Percentiles rank a stretch among this genome's conserved stretches.
Conservation (phyloP, 2,329 filamentous ascomycete species). For the Huntiella decipiens region DNA sequence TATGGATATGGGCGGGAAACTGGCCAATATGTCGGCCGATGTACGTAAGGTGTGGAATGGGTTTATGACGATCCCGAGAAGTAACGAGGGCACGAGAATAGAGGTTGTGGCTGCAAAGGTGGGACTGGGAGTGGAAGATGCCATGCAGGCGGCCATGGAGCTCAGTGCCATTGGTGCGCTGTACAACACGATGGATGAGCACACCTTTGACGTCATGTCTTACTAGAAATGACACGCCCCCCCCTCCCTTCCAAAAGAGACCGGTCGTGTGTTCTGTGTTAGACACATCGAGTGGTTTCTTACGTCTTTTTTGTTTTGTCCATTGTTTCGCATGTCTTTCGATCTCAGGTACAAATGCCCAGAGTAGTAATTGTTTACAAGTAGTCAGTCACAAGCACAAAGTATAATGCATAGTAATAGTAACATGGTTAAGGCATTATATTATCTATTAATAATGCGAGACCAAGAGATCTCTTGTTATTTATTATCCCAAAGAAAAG, state of each 20-base stretch:
- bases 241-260: too few species aligned
- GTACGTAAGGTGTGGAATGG: slow-evolving; percentile 55
- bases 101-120: slow-evolving; percentile 52
- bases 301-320: too few species aligned
- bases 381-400: too few species aligned
- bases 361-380: too few species aligned
- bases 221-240: slow-evolving; percentile 20
- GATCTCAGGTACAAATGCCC: too few species aligned
- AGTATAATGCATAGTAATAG: too few species aligned
- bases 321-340: too few species aligned
- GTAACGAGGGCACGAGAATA: slow-evolving; percentile 68
- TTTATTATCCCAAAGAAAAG: background rate
- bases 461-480: too few species aligned
- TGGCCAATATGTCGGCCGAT: slow-evolving; percentile 29
- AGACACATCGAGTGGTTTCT: too few species aligned
- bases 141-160: slow-evolving; percentile 64
- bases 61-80: slow-evolving; percentile 46
- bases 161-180: slow-evolving; percentile 54
- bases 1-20: slow-evolving; percentile 16
- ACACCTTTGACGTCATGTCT: slow-evolving; percentile 77
- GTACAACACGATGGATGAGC: slow-evolving; percentile 82
- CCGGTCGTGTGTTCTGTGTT: too few species aligned
- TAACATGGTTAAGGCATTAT: too few species aligned
- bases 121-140: slow-evolving; percentile 48
- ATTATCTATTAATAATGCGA: too few species aligned